Evolutionary conservation across 2,329 filamentous ascomycete species (phyloP).

Genomic region (Fusarium devonianum): DNA sequence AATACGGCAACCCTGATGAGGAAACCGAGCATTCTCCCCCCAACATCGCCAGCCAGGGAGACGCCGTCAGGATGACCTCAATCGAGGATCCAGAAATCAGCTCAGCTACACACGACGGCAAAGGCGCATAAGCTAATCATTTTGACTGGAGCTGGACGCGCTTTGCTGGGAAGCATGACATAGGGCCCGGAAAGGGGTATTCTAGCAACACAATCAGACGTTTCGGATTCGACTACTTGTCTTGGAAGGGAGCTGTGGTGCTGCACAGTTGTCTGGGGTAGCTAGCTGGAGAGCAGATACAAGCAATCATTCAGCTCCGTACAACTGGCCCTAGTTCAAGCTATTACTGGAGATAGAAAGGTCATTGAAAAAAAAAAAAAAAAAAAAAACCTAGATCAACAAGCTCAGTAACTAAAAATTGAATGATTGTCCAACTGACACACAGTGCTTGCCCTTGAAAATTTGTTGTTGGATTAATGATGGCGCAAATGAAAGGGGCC

Average conservation of each 20-base stretch:
- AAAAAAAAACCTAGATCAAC: too few relatives aligned
- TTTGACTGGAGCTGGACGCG: background rate
- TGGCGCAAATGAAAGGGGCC: too few relatives aligned
- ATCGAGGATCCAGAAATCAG: background rate
- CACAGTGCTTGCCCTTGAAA: too few relatives aligned
- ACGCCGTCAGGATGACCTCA: background rate
- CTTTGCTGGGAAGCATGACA: background rate
- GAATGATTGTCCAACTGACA: too few relatives aligned
- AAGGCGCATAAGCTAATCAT: background rate
- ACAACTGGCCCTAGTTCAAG: background rate
- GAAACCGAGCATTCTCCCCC: background rate
- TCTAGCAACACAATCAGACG: background rate
- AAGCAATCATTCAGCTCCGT: background rate
- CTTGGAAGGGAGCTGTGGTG: background rate
- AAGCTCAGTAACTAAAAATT: too few relatives aligned
- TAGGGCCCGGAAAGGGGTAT: background rate
- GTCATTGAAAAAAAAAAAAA: slow-evolving; percentile 1
- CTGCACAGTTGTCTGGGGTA: background rate
- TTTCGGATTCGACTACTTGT: background rate
- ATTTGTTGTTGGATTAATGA: too few relatives aligned
- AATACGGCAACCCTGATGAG: background rate
- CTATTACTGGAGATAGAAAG: slow-evolving; percentile 10
- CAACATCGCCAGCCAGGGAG: background rate
- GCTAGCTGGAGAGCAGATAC: background rate
- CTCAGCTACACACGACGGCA: background rate